A percentile compares a stretch with the other conserved stretches of the same genome.
Conservation (phyloP, 257 asterid genomes). For the Anisodus acutangulus region DNA sequence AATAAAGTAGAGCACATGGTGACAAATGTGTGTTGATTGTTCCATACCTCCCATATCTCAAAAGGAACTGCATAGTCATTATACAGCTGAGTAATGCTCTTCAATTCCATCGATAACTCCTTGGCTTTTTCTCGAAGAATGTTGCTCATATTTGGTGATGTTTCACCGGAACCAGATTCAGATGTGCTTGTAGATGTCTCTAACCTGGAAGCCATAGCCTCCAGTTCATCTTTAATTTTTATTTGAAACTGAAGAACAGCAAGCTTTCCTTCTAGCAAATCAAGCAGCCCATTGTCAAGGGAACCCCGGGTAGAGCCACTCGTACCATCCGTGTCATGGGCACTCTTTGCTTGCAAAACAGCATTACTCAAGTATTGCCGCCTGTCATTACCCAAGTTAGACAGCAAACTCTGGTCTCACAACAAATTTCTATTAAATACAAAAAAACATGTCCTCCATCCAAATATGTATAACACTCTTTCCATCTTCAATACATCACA, state of each 20-base stretch:
- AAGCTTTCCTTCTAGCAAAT: constrained; percentile 96
- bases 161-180: constrained; percentile 50
- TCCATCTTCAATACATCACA: background rate
- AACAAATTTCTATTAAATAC: constrained; percentile 3
- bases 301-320: constrained; percentile 60
- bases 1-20: background rate
- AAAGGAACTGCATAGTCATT: constrained; percentile 95
- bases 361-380: constrained; percentile 97
- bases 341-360: constrained; percentile 98
- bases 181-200: constrained; percentile 60
- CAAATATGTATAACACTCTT: background rate
- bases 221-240: constrained; percentile 83
- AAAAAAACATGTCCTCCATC: constrained; percentile 1
- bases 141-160: constrained; percentile 44
- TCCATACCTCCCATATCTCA: constrained; percentile 94
- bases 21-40: background rate
- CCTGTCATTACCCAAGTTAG: constrained; percentile 58
- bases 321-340: constrained; percentile 58
- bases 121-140: constrained; percentile 62
- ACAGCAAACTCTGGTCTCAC: constrained; percentile 29
- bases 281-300: constrained; percentile 83
- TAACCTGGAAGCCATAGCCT: constrained; percentile 62
- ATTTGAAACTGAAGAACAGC: constrained; percentile 95
- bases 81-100: constrained; percentile 87
- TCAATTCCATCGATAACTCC: constrained; percentile 83